A percentile compares a stretch with the other conserved stretches of the same genome.
These are phyloP conservation scores for Brachypodium distachyon DNA, from an alignment of 202 grass and related monocot genomes.

Conservation along the genomic window DNA sequence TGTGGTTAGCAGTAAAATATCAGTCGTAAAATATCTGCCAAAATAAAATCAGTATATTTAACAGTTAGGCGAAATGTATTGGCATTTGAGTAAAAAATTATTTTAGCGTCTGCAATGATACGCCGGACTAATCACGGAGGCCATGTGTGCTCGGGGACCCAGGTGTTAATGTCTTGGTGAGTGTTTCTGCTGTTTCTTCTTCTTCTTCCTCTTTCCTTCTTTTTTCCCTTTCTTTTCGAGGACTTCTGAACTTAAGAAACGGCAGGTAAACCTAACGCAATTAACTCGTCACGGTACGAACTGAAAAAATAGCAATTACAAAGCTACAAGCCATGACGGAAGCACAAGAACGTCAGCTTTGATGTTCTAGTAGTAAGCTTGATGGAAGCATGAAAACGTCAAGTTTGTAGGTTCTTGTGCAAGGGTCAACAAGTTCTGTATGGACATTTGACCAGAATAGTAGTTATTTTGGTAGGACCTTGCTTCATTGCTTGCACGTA, in stretches of 20 bases:
- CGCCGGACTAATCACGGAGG: background rate
- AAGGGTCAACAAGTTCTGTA: background rate
- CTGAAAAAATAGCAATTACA: background rate
- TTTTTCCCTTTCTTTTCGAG: background rate
- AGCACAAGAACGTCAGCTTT: constrained; percentile 3
- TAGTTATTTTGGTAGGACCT: background rate
- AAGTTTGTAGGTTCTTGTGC: background rate
- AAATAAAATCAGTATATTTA: background rate
- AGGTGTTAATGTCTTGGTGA: constrained; percentile 10
- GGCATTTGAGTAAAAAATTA: background rate
- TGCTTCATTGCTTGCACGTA: background rate
- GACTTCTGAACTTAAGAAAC: constrained; percentile 9
- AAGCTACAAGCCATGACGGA: background rate
- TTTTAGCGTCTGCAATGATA: background rate
- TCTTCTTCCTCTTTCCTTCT: background rate
- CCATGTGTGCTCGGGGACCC: constrained; percentile 35
- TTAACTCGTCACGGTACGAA: constrained; percentile 13
- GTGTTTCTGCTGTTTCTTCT: background rate
- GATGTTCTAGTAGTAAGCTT: constrained; percentile 2
- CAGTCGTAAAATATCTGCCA: background rate
- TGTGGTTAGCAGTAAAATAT: background rate
- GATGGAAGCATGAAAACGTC: constrained; percentile 11
- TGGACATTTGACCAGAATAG: background rate
- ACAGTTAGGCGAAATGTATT: background rate
- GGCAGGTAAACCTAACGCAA: constrained; percentile 34